Conservation (phyloP, 495 filamentous ascomycete genomes). For the Xylaria curta region DNA sequence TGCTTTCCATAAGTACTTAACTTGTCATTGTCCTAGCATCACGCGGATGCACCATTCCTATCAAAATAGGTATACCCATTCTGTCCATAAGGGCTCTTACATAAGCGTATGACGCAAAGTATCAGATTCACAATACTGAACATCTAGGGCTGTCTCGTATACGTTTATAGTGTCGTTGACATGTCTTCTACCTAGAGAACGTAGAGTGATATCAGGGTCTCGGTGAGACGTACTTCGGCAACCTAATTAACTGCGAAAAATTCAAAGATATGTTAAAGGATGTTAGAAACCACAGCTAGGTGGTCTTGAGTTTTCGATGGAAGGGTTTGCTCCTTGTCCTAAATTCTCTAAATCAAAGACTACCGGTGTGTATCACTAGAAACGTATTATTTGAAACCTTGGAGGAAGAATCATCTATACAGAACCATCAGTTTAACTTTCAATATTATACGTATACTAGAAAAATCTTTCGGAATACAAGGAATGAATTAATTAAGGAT, state of each 20-base stretch:
- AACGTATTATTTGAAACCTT: background rate
- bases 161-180: too few relatives aligned
- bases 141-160: background rate
- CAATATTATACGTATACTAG: too few relatives aligned
- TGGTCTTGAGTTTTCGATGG: background rate
- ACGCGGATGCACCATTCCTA: conserved; percentile 11
- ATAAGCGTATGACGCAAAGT: conserved; percentile 17
- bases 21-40: conserved; percentile 15
- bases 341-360: too few relatives aligned
- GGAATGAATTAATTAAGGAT: background rate
- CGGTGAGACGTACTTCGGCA: background rate
- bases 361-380: too few relatives aligned
- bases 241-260: background rate
- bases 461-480: background rate
- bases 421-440: background rate
- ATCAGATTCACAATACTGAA: background rate
- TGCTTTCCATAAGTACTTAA: background rate
- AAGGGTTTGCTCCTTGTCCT: too few relatives aligned
- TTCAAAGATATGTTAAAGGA: background rate
- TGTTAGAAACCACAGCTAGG: background rate
- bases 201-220: background rate
- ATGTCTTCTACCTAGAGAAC: background rate
- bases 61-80: background rate
- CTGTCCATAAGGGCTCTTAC: background rate
- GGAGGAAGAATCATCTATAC: background rate